Conservation (phyloP, 1,284 basidiomycete species). For the Fomes fomentarius region DNA sequence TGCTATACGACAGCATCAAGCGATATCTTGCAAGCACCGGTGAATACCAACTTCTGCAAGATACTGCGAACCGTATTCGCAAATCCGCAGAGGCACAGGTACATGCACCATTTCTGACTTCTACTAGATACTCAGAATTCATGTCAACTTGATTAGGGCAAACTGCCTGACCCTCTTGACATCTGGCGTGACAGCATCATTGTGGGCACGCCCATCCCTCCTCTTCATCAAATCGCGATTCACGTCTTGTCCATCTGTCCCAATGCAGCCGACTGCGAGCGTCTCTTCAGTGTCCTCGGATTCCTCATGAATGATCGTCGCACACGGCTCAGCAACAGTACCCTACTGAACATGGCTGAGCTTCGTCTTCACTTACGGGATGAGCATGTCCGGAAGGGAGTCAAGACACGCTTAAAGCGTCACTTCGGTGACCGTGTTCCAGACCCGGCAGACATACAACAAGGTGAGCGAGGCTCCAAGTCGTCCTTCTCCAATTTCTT, state of each 20-base stretch:
- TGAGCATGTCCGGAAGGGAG: slow-evolving; percentile 7
- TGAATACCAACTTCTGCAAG: no score
- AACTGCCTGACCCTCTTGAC: not conserved
- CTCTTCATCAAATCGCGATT: slow-evolving; percentile 4
- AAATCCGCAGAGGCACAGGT: slow-evolving; percentile 4
- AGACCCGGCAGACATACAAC: no score
- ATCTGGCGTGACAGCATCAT: not conserved
- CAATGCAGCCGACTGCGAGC: slow-evolving; percentile 24
- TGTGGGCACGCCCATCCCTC: not conserved
- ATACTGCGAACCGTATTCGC: no score
- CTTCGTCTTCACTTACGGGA: slow-evolving; percentile 24
- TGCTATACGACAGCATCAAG: no score
- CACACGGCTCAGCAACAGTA: slow-evolving; percentile 15
- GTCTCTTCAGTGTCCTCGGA: slow-evolving; percentile 22
- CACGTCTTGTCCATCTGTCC: slow-evolving; percentile 19
- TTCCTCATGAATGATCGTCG: slow-evolving; percentile 14
- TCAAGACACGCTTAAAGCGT: not conserved
- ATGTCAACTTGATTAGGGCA: not conserved
- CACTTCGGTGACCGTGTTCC: no score
- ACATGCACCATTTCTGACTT: not conserved
- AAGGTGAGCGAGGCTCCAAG: no score
- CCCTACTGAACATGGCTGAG: slow-evolving; percentile 20
- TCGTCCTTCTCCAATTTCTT: no score
- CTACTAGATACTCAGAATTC: not conserved
- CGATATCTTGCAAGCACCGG: no score